Evolutionary conservation across 179 eudicot genomes (phyloP).

Genomic region (Spergularia azorica): DNA sequence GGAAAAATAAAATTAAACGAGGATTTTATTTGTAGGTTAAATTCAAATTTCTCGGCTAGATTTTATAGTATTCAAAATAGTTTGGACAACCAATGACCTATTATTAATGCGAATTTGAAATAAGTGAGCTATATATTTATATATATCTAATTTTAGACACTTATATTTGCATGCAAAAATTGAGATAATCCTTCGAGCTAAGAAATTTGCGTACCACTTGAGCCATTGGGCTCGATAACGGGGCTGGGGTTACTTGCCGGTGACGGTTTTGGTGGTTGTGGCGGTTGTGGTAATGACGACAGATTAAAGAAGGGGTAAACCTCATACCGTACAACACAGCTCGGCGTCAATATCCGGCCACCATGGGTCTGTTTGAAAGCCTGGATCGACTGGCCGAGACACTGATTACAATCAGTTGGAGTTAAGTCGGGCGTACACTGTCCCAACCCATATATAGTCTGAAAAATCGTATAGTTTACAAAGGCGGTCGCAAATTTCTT

Average conservation of each 20-base stretch:
- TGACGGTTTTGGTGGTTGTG: neutral
- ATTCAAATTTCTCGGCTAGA: too few species aligned
- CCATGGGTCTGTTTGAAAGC: conserved; percentile 10
- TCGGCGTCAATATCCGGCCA: conserved; percentile 16
- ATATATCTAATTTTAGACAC: too few species aligned
- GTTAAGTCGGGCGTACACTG: conserved; percentile 40
- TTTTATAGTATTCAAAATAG: too few species aligned
- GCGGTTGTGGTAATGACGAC: neutral
- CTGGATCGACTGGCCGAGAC: conserved; percentile 13
- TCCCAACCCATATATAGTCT: conserved; percentile 30
- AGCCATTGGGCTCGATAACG: too few species aligned
- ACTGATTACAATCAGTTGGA: conserved; percentile 22
- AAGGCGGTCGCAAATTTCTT: conserved; percentile 17
- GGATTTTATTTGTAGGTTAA: neutral
- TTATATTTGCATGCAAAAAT: too few species aligned
- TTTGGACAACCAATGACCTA: too few species aligned
- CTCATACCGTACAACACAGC: conserved; percentile 24
- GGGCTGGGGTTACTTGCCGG: neutral
- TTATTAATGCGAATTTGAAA: too few species aligned
- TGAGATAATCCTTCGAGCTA: too few species aligned
- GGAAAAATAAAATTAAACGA: neutral
- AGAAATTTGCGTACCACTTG: neutral
- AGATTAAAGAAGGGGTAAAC: conserved; percentile 8
- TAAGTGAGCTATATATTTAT: too few species aligned
- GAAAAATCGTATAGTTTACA: too few species aligned